phyloP scores from a whole-genome alignment of 1,284 basidiomycete species.

The Cutaneotrichosporon sp. region DNA sequence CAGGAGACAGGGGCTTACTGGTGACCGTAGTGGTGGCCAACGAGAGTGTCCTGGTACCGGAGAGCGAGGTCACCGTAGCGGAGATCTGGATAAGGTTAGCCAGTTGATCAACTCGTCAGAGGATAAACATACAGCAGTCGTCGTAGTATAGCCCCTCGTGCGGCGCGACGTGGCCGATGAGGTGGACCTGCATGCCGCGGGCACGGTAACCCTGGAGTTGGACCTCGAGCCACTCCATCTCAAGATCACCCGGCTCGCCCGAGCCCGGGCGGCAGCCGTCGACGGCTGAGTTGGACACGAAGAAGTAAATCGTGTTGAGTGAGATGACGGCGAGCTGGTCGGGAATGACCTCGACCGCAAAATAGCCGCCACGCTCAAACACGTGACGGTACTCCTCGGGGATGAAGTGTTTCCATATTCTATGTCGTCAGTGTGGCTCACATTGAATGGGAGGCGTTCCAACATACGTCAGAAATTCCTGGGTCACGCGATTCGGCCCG shows the following conservation, averaged over 20 bases:
- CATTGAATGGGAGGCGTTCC: slow-evolving; percentile 6
- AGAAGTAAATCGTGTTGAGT: slow-evolving; percentile 90
- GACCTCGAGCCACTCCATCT: slow-evolving; percentile 88
- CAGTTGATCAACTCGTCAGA: neutral
- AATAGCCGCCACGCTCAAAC: slow-evolving; percentile 83
- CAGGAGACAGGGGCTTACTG: slow-evolving; percentile 51
- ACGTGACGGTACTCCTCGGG: slow-evolving; percentile 77
- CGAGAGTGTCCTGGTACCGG: slow-evolving; percentile 83
- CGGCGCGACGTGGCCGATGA: slow-evolving; percentile 62
- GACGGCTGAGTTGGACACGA: slow-evolving; percentile 70
- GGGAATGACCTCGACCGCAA: slow-evolving; percentile 75
- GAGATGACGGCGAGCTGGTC: slow-evolving; percentile 75
- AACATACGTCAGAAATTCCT: slow-evolving; percentile 66
- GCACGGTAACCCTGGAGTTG: slow-evolving; percentile 71
- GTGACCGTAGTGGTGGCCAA: slow-evolving; percentile 82
- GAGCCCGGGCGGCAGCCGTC: slow-evolving; percentile 65
- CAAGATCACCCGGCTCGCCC: slow-evolving; percentile 73
- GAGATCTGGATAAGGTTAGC: slow-evolving; percentile 58
- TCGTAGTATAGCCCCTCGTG: slow-evolving; percentile 77
- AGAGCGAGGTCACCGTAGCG: slow-evolving; percentile 79
- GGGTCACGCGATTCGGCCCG: slow-evolving; percentile 78
- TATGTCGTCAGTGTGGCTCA: slow-evolving; percentile 39
- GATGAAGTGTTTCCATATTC: slow-evolving; percentile 80
- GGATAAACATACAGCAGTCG: slow-evolving; percentile 60
- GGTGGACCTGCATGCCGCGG: slow-evolving; percentile 70